Conservation (phyloP, 345 rosid genomes). For the Alliaria petiolata region DNA sequence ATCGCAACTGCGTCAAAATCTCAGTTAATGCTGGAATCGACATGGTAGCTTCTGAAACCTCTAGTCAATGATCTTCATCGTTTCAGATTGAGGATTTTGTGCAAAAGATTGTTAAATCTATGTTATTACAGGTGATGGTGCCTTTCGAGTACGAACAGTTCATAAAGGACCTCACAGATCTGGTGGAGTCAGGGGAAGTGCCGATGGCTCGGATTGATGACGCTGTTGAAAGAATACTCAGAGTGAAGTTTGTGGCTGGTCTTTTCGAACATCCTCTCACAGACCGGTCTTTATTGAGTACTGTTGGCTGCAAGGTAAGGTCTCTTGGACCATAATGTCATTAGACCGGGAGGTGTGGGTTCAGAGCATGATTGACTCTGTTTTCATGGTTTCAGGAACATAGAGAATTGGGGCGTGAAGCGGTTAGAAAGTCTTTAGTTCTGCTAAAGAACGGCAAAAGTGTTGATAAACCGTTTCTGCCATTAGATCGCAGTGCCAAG, state of each 20-base stretch:
- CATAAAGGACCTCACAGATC: conserved; percentile 42
- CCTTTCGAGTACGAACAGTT: conserved; percentile 49
- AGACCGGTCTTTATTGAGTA: conserved; percentile 54
- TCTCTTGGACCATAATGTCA: neutral
- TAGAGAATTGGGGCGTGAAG: conserved; percentile 65
- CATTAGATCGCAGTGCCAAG: conserved; percentile 52
- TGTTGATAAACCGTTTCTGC: conserved; percentile 49
- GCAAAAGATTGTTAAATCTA: neutral
- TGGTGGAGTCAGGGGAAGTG: conserved; percentile 74
- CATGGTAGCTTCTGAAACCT: conserved; percentile 45
- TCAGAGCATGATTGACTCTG: neutral
- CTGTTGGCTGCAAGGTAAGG: conserved; percentile 78
- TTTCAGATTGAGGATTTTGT: neutral
- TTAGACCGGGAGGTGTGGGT: neutral
- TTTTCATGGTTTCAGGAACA: conserved; percentile 38
- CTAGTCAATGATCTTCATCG: neutral
- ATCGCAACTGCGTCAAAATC: conserved; percentile 46
- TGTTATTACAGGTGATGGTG: conserved; percentile 61
- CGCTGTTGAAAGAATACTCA: conserved; percentile 77
- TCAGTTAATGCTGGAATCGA: conserved; percentile 85
- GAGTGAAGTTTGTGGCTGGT: conserved; percentile 81
- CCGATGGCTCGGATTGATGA: conserved; percentile 62
- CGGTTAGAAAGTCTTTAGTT: conserved; percentile 75
- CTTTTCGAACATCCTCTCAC: conserved; percentile 74
- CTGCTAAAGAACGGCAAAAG: conserved; percentile 71